Conservation (phyloP, 768 basidiomycete genomes). For the Daedaleopsis sinensis region DNA sequence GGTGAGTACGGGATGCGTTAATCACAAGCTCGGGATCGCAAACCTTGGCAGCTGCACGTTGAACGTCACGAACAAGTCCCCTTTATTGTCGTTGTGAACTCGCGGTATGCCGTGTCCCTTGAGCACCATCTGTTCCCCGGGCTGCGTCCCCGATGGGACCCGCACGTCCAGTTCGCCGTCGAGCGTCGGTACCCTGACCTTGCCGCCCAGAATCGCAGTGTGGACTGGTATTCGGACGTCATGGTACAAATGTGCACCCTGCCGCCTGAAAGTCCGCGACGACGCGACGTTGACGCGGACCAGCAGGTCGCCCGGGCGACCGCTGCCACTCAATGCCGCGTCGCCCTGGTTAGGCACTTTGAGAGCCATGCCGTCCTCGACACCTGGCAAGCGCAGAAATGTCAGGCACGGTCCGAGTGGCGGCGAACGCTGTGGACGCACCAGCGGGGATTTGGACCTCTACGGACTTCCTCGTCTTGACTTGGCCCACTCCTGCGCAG, state of each 20-base stretch:
- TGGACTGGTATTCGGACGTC: constrained; percentile 90
- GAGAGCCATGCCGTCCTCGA: constrained; percentile 94
- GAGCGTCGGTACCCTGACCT: constrained; percentile 89
- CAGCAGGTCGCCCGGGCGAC: constrained; percentile 80
- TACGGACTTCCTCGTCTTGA: constrained; percentile 76
- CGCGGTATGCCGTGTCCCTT: constrained; percentile 81
- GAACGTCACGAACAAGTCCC: constrained; percentile 91
- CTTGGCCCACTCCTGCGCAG: constrained; percentile 88
- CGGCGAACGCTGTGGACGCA: constrained; percentile 38
- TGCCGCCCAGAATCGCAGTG: constrained; percentile 89
- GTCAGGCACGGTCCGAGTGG: not conserved
- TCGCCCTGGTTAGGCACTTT: constrained; percentile 83
- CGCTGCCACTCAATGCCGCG: constrained; percentile 78
- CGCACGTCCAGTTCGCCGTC: constrained; percentile 96
- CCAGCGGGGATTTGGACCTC: constrained; percentile 87
- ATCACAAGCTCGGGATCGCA: constrained; percentile 31
- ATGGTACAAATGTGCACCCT: constrained; percentile 91
- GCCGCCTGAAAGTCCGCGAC: constrained; percentile 85
- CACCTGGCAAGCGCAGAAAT: constrained; percentile 50
- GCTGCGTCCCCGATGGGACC: constrained; percentile 91
- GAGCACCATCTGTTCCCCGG: constrained; percentile 95
- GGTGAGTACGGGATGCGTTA: not conserved
- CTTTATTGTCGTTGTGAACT: constrained; percentile 60
- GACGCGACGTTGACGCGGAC: constrained; percentile 84
- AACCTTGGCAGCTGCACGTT: constrained; percentile 88